Evolutionary conservation across 306 rosid genomes (phyloP), one percentile per base, ranked within the genome.

Genomic region (Pyrus communis): DNA sequence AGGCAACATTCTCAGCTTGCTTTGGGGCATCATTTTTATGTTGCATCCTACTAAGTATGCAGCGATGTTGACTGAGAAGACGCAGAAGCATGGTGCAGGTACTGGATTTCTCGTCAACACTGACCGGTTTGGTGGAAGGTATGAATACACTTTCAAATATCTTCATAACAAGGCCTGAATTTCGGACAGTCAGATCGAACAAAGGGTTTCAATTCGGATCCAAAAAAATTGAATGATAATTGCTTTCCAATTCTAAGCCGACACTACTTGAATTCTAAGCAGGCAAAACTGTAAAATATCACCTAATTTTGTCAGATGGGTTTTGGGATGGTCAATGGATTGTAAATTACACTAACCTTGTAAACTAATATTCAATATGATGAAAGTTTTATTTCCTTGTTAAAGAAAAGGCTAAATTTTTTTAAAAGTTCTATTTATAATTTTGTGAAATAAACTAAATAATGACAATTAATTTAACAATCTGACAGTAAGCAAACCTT

Each of bases 11-110:
- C 81, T 93, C 96, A 13, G 98, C 98, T 72, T 93, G 98, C 79
- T 93, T 93, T 78, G 98, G 96, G 28, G 98, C 98, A 28, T 96
- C 96, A 70, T 93, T 93, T 75, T 84, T 93, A 93, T 91, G 98
- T 30, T 93, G 72, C 98, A 93, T 79, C 96, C 98, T 2, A 93
- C 98, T n/a, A 89, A 82, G 74, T 93, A 93, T 81, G 98, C 98
- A 2, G 97, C 98, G 70, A 93, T 93, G 98, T 86, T 93, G 31
- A 95, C 98, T 9, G 89, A 93, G 71, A 93, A 93, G 86, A 93
- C 91, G 98, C 75, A 85, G 78, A 71, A 72, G 22, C 95, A 93
- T 64, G 95, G 98, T 21, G 96, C 98, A 10, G 7, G 40, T 35
- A 91, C 95, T 0, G 98, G 89, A 6, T 93, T 96, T 96, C 95